A percentile compares a stretch with the other conserved stretches of the same genome.
phyloP scores from a whole-genome alignment of 306 rosid genomes.

The Luffa aegyptiaca region DNA sequence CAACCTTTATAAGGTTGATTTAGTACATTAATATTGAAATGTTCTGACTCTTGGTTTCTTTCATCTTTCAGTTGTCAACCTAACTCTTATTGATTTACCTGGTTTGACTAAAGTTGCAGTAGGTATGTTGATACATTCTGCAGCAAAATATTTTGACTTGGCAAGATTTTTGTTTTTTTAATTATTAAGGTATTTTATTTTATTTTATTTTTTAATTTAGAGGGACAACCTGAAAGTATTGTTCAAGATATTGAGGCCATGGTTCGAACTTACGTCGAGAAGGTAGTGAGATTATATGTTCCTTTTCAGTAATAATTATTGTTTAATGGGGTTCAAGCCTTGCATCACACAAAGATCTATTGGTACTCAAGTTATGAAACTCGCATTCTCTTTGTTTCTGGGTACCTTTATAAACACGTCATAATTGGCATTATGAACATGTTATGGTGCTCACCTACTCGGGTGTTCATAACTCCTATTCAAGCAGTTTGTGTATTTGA shows the following conservation, averaged over 20 bases:
- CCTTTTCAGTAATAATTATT: background rate
- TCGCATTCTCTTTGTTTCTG: background rate
- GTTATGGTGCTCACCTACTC: background rate
- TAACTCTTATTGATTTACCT: conserved; percentile 84
- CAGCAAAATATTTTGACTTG: background rate
- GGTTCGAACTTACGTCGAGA: conserved; percentile 80
- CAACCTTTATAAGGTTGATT: background rate
- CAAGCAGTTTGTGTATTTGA: background rate
- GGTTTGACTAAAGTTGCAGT: conserved; percentile 95
- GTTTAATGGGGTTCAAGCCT: background rate
- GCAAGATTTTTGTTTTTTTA: background rate
- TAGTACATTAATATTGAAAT: background rate
- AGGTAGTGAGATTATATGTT: conserved; percentile 33
- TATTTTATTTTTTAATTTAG: conserved; percentile 28
- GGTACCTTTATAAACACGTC: background rate
- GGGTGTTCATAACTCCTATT: background rate
- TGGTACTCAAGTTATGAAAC: background rate
- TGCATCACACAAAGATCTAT: background rate
- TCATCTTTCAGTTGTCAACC: conserved; percentile 82
- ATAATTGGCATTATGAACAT: background rate
- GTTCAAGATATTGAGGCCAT: conserved; percentile 85
- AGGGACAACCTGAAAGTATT: conserved; percentile 91
- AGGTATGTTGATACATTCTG: conserved; percentile 40
- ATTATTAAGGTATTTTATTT: background rate
- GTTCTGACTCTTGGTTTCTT: conserved; percentile 9